These are phyloP conservation scores for Suhomyces bribrorum DNA, from an alignment of 1,139 yeast genomes.

Conservation along the genomic window DNA sequence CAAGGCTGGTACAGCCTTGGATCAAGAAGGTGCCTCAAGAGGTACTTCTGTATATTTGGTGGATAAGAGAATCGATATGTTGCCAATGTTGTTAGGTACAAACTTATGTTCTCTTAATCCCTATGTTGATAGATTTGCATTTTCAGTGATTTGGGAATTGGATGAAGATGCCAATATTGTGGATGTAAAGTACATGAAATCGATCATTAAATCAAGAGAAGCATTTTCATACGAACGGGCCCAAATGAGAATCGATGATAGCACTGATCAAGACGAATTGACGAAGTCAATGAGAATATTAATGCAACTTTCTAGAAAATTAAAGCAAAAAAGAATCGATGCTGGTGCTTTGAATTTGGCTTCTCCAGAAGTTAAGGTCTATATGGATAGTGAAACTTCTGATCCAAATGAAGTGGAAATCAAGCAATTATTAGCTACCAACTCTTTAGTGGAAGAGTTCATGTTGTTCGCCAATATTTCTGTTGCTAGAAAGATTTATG, in stretches of 20 bases:
- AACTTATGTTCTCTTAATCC: conserved; percentile 95
- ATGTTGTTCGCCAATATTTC: conserved; percentile 97
- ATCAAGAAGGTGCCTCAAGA: conserved; percentile 94
- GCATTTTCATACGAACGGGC: conserved; percentile 96
- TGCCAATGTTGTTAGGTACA: conserved; percentile 93
- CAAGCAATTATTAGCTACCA: conserved; percentile 83
- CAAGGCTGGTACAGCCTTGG: conserved; percentile 87
- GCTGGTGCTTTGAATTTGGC: conserved; percentile 97
- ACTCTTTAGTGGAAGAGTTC: conserved; percentile 95
- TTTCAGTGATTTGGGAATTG: conserved; percentile 94
- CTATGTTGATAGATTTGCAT: conserved; percentile 93
- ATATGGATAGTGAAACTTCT: conserved; percentile 94
- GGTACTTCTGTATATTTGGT: conserved; percentile 97
- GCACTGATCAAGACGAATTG: conserved; percentile 73
- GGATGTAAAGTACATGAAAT: conserved; percentile 78
- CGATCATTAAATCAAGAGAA: conserved; percentile 86
- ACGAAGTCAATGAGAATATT: conserved; percentile 88
- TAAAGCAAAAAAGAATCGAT: conserved; percentile 82
- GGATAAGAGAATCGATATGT: conserved; percentile 99
- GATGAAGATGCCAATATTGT: conserved; percentile 85
- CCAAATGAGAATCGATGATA: conserved; percentile 86
- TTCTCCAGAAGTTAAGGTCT: conserved; percentile 96
- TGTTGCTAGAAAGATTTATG: conserved; percentile 89
- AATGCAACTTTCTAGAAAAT: conserved; percentile 71
- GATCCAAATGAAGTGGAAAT: conserved; percentile 97